Base-by-base conservation (phyloP, 441 rosid genomes). In the Lepidium campestre region DNA sequence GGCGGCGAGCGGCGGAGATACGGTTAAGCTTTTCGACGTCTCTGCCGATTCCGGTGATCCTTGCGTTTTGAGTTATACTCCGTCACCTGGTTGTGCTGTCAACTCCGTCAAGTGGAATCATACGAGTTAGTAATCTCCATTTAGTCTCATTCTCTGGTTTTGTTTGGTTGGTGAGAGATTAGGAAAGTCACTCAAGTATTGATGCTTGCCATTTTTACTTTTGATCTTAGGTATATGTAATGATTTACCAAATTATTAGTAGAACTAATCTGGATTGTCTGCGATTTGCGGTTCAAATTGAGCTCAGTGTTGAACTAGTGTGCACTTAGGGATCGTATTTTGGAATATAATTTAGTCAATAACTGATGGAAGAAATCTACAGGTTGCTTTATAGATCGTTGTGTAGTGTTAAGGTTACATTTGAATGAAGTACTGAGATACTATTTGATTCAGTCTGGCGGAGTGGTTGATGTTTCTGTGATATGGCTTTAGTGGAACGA, bases 51-150 rank as follows among this genome's bases (percentile, higher is more conserved):
- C 83, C 42, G 90, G 88, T 36, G 97, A 91, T 81, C 99, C 90
- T 18, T 85, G 93, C 72, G 77, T 82, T 53, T 79, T 83, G 77
- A 84, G 79, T 54, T 91, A 94, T 75, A 78, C 85, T 50, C 96
- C 99, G 6, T 78, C 93, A 54, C 87, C 90, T n/a, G 80, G 85
- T 31, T 83, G 57, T 70, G 57, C 76, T 6, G 93, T 91, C 55
- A 91, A 85, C 84, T 86, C 98, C 17, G 85, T 94, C 75, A 94
- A 86, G 78, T 91, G 97, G 97, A 89, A 89, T 32, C 98, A 86
- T 79, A 91, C 96, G 35, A 89, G 96, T 91, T 62, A 77, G 86
- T 80, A 15, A 12, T 64, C 72, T 0, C 67, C 60, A 4, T 31
- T 73, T 20, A 46, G 14, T 40, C 40, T 9, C 54, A 46, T 56